These are phyloP conservation scores for Boletus subparvulus DNA, from an alignment of 768 basidiomycete species.

Conservation along the genomic window DNA sequence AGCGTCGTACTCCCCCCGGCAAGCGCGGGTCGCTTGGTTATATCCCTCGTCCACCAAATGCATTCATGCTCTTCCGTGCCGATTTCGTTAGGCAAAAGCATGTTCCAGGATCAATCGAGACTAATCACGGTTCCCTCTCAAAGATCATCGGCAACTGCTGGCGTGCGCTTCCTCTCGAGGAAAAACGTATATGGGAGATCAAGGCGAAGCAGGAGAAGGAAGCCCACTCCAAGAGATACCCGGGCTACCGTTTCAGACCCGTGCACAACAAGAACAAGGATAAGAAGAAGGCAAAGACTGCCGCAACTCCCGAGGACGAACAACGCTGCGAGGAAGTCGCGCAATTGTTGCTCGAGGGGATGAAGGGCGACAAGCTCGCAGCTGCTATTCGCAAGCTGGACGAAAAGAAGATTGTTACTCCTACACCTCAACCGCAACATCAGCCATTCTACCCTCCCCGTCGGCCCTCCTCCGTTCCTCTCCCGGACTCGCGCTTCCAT, in stretches of 20 bases:
- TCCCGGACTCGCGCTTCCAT: constrained; percentile 42
- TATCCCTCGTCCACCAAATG: constrained; percentile 31
- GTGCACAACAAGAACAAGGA: constrained; percentile 48
- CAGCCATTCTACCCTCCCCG: constrained; percentile 41
- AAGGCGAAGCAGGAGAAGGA: constrained; percentile 73
- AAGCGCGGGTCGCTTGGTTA: constrained; percentile 60
- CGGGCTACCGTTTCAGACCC: constrained; percentile 55
- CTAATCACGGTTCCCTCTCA: constrained; percentile 48
- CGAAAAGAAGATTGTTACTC: constrained; percentile 1
- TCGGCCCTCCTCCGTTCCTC: constrained; percentile 63
- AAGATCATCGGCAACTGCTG: constrained; percentile 59
- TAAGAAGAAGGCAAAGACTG: constrained; percentile 37
- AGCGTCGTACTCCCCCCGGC: constrained; percentile 55
- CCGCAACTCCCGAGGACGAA: constrained; percentile 27
- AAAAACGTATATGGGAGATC: constrained; percentile 72
- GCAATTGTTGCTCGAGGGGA: constrained; percentile 61
- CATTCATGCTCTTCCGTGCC: constrained; percentile 38
- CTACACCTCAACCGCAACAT: neutral
- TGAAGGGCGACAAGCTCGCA: constrained; percentile 68
- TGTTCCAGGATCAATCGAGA: constrained; percentile 51
- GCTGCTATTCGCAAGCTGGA: constrained; percentile 59
- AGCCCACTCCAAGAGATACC: constrained; percentile 66
- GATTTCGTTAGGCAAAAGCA: constrained; percentile 44
- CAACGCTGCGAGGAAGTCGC: constrained; percentile 54
- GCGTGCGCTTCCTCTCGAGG: constrained; percentile 66